A percentile compares a stretch with the other conserved stretches of the same genome.
Evolutionary conservation across 208 protist genomes (phyloP).

Genomic region (Trypanosoma congolense): DNA sequence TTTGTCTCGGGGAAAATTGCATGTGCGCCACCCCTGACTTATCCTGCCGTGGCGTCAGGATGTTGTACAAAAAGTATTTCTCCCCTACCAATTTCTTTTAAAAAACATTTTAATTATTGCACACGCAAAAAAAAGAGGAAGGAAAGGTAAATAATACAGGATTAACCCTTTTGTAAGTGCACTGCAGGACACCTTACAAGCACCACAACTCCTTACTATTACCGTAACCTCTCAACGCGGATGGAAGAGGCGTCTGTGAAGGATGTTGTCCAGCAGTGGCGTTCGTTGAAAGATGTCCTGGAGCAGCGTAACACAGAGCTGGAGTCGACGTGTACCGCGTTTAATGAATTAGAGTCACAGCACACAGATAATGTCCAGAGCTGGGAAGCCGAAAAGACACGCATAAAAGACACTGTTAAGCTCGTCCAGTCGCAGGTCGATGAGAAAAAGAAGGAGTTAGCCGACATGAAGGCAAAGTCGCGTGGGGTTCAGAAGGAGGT

Average conservation of each 20-base stretch:
- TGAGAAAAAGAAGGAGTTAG: constrained; percentile 57
- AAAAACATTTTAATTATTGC: too few relatives aligned
- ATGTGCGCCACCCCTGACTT: too few relatives aligned
- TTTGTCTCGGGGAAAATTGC: too few relatives aligned
- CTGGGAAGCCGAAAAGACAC: constrained; percentile 81
- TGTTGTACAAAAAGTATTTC: too few relatives aligned
- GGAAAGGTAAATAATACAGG: too few relatives aligned
- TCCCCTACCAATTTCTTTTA: too few relatives aligned
- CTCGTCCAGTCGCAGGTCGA: constrained; percentile 57
- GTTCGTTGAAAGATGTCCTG: constrained; percentile 43
- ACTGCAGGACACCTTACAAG: too few relatives aligned
- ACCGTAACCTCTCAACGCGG: too few relatives aligned
- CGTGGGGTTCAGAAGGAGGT: constrained; percentile 62
- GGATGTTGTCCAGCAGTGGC: constrained; percentile 70
- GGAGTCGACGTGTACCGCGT: constrained; percentile 28
- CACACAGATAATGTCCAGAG: constrained; percentile 48
- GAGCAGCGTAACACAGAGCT: constrained; percentile 50
- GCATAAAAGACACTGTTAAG: constrained; percentile 59
- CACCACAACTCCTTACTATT: too few relatives aligned
- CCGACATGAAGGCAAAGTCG: constrained; percentile 52
- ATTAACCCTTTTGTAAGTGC: too few relatives aligned
- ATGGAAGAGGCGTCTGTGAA: constrained; percentile 52
- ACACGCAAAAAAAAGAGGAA: too few relatives aligned
- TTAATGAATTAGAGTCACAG: constrained; percentile 48
- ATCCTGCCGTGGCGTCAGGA: too few relatives aligned